These are phyloP conservation scores for Candida gigantensis DNA, from an alignment of 1,139 yeast species.

Conservation along the genomic window DNA sequence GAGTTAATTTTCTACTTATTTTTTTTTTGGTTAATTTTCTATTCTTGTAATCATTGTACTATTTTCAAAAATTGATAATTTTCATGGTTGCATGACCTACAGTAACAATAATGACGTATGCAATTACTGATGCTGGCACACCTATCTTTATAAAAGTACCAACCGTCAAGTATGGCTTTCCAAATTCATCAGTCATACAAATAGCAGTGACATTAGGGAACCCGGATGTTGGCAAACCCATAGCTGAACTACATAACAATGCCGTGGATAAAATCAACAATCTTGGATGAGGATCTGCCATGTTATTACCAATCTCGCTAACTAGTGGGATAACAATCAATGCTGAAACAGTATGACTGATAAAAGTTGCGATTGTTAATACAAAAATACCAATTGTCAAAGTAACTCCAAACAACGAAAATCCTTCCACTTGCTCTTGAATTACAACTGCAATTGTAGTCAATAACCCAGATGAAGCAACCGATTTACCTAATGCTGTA, in stretches of 20 bases:
- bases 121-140: slow-evolving; percentile 62
- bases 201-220: slow-evolving; percentile 82
- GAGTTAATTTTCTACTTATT: background rate
- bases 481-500: slow-evolving; percentile 73
- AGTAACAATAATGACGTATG: slow-evolving; percentile 57
- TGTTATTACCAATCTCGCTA: slow-evolving; percentile 62
- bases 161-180: slow-evolving; percentile 66
- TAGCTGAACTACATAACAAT: slow-evolving; percentile 69
- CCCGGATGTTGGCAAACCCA: slow-evolving; percentile 78
- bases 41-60: no score
- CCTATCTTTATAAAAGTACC: slow-evolving; percentile 70
- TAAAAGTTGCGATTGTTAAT: slow-evolving; percentile 71
- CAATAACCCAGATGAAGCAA: slow-evolving; percentile 67
- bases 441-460: slow-evolving; percentile 61
- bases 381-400: slow-evolving; percentile 67
- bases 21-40: background rate
- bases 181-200: slow-evolving; percentile 72
- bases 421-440: slow-evolving; percentile 55
- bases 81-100: slow-evolving; percentile 70
- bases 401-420: slow-evolving; percentile 59
- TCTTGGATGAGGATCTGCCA: slow-evolving; percentile 58
- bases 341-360: slow-evolving; percentile 77
- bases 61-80: slow-evolving; percentile 37
- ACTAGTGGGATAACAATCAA: slow-evolving; percentile 70
- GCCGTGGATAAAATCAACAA: slow-evolving; percentile 68